Percentiles rank a stretch among this genome's conserved stretches.
Evolutionary conservation across 2,329 filamentous ascomycete species (phyloP).

Genomic region (Sclerotinia borealis): DNA sequence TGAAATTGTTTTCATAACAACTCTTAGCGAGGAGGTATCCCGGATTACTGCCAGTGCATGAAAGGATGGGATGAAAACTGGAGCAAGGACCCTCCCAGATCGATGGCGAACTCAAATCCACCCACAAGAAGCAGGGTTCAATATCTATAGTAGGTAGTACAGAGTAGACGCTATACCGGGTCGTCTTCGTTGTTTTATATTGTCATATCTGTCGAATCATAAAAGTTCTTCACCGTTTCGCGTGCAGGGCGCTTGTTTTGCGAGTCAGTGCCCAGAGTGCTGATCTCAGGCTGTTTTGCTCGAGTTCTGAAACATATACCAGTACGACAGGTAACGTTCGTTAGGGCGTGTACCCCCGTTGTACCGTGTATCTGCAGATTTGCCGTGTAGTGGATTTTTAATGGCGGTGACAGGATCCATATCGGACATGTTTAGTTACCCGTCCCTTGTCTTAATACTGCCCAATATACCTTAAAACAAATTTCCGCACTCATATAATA

Average conservation of each 20-base stretch:
- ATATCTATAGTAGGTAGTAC: not conserved
- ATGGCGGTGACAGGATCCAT: not conserved
- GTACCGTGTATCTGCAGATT: not conserved
- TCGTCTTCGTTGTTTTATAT: not conserved
- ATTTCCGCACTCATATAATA: not conserved
- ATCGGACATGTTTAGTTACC: not conserved
- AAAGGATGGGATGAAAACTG: not conserved
- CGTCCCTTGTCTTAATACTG: not conserved
- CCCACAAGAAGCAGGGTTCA: not conserved
- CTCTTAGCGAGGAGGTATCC: not conserved
- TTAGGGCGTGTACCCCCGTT: not conserved
- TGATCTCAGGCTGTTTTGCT: not conserved
- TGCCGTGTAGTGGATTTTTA: not conserved
- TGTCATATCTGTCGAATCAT: not conserved
- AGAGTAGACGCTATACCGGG: not conserved
- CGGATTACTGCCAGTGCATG: constrained; percentile 1
- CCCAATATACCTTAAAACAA: not conserved
- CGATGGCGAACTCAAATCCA: not conserved
- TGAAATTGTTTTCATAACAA: not conserved
- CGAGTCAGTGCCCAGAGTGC: constrained; percentile 4
- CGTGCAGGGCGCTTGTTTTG: not conserved
- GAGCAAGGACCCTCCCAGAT: constrained; percentile 1
- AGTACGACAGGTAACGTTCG: constrained; percentile 1
- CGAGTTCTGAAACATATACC: constrained; percentile 7
- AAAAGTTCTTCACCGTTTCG: constrained; percentile 5